Evolutionary conservation across 225 moss, liverwort and hornwort genomes (phyloP), one percentile per base, ranked within the genome.

Genomic region (Lunularia cruciata): DNA sequence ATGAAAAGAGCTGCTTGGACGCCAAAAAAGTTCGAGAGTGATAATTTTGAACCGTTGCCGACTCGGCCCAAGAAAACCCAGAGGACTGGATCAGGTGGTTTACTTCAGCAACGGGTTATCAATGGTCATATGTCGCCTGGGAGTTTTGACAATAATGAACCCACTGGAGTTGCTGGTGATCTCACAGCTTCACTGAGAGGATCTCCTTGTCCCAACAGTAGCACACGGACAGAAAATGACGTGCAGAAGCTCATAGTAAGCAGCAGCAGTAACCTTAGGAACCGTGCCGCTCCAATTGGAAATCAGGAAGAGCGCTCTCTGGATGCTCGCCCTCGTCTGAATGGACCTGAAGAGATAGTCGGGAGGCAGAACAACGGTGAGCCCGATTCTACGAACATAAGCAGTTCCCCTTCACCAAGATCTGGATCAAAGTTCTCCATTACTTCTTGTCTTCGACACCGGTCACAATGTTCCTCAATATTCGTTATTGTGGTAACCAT

Each of bases 401-500:
- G 49, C 25, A 26, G 11, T 30, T 65, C 22, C 57, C 26, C 49
- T 36, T 35, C 68, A 4, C 38, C 40, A 14, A 51, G 38, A 58
- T 46, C 30, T 42, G 49, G 23, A 65, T 40, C 68, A 65, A 43
- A 65, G 18, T 53, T 69, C 38, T 65, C 47, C 34, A 31, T 68
- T 19, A 39, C 58, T 28, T 54, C 63, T 72, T 32, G 62, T 45
- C 48, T 78, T 39, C 73, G 35, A 65, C 57, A 70, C 52, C 63
- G 48, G 57, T 51, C 68, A 38, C 68, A 59, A 39, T 74, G 63
- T 69, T 70, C 72, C 26, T 65, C 73, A 31, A 31, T 78, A 35
- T 63, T 57, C 49, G 25, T 78, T 27, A 15, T 78, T 65, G 47
- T 74, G 78, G 78, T 73, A 78, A 78, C 33, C 51, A 57, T 55